Base-by-base conservation (phyloP, 192 early-diverging fungal genomes). In the Chytriomyces hyalinus region DNA sequence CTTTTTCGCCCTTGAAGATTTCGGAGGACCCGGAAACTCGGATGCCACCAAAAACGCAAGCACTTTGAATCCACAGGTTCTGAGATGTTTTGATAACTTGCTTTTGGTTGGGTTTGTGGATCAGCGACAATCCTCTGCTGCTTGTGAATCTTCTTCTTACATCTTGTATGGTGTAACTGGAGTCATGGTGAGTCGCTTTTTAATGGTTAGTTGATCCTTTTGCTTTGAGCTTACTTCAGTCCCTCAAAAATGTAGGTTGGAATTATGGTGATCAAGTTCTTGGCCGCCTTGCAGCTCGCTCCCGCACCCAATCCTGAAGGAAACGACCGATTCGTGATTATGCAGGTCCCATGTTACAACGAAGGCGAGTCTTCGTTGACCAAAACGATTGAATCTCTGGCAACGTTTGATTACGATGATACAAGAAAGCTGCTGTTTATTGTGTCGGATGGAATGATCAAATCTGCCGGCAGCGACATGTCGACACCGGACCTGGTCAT, bases 261-360 rank as follows among this genome's bases (percentile, higher is more conserved):
- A 13, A 90, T 97, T 43, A 93, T 98, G 69, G 85, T 93, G 46
- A 91, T 98, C 86, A 97, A 97, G 86, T 98, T 98, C 78, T 83
- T 98, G 67, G 95, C 97, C n/a, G 95, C 97, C 4, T 84, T 98
- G 73, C 94, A 96, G 78, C 82, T 97, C 49, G 93, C 92, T 47
- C 83, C 89, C 7, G 86, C 90, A 61, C 88, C 91, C 28, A 90
- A 92, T 75, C 92, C 93, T 1, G 92, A 97, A 76, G 91, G 94
- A 26, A 87, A 93, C 77, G 91, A 94, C 79, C 92, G 94, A 77
- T 97, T 98, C 84, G 93, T 97, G 74, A 78, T 85, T 70, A 89
- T 92, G 80, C 95, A 96, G 80, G 93, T 98, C 13, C 96, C 97
- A 10, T 98, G 97, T 84, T 98, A 98, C 82, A 96, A 96, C n/a